Conservation (phyloP, 345 rosid genomes). For the Hypericum perforatum region DNA sequence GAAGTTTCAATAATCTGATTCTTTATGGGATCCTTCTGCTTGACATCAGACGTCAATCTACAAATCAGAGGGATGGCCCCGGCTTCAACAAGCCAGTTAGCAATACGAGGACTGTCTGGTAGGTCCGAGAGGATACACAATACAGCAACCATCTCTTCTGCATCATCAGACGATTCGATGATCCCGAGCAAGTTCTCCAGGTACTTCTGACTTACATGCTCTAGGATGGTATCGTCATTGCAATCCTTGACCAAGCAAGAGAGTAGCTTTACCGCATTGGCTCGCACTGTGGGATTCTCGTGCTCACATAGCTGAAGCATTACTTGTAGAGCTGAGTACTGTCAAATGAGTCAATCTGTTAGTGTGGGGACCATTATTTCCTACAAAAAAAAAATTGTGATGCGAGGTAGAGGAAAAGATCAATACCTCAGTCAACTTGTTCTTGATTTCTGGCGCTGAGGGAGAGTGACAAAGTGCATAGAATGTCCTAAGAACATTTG, state of each 20-base stretch:
- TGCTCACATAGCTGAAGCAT: slow-evolving; percentile 44
- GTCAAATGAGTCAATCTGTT: slow-evolving; percentile 17
- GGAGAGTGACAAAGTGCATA: slow-evolving; percentile 48
- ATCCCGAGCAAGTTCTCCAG: slow-evolving; percentile 38
- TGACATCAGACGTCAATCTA: slow-evolving; percentile 13
- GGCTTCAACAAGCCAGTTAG: slow-evolving; percentile 46
- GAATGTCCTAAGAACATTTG: slow-evolving; percentile 45
- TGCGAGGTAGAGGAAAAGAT: too few species aligned
- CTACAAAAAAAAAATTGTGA: not conserved
- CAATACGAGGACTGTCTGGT: slow-evolving; percentile 38
- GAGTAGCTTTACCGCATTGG: slow-evolving; percentile 54
- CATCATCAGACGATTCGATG: slow-evolving; percentile 30
- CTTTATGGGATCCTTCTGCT: slow-evolving; percentile 24
- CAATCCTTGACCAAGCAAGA: slow-evolving; percentile 41
- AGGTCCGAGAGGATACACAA: slow-evolving; percentile 45
- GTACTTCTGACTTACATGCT: slow-evolving; percentile 36
- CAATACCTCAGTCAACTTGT: slow-evolving; percentile 44
- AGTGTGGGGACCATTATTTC: slow-evolving; percentile 8
- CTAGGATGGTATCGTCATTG: slow-evolving; percentile 35
- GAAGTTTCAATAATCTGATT: slow-evolving; percentile 36
- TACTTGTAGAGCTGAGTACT: slow-evolving; percentile 46
- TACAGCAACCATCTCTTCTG: slow-evolving; percentile 41
- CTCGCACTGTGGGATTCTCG: slow-evolving; percentile 29
- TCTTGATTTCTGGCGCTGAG: slow-evolving; percentile 32
- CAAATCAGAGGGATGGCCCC: slow-evolving; percentile 27